Percentiles rank a stretch among this genome's conserved stretches.
These are phyloP conservation scores for Neurospora sp. DNA, from an alignment of 495 filamentous ascomycete genomes.

Conservation along the genomic window DNA sequence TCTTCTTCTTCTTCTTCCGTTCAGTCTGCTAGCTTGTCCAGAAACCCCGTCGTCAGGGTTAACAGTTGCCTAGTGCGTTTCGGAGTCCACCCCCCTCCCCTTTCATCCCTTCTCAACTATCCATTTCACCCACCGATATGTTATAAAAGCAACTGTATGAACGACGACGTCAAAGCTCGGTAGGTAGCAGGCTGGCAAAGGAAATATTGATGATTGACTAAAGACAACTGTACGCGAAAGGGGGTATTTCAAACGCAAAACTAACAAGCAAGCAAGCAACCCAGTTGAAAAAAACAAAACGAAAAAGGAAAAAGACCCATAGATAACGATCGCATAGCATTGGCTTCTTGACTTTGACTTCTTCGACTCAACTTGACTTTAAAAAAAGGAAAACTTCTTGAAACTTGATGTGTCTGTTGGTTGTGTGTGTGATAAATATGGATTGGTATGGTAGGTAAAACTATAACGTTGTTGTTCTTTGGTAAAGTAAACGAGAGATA, in stretches of 20 bases:
- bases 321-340: conserved; percentile 1
- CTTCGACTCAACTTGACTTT: background rate
- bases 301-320: background rate
- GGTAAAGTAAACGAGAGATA: background rate
- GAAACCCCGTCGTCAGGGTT: background rate
- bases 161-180: no score
- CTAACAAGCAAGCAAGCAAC: background rate
- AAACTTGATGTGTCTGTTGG: background rate
- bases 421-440: background rate
- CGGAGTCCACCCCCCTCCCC: no score
- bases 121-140: background rate
- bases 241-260: background rate
- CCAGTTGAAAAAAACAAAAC: background rate
- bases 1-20: background rate
- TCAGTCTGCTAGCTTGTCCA: background rate
- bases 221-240: background rate
- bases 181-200: background rate
- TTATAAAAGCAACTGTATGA: background rate
- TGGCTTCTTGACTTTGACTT: background rate
- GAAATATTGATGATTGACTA: background rate
- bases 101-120: background rate
- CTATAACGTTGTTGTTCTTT: background rate
- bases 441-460: background rate
- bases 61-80: background rate
- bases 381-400: background rate